Conservation (phyloP, 176 grass and related monocot species). For the Zoysia japonica region DNA sequence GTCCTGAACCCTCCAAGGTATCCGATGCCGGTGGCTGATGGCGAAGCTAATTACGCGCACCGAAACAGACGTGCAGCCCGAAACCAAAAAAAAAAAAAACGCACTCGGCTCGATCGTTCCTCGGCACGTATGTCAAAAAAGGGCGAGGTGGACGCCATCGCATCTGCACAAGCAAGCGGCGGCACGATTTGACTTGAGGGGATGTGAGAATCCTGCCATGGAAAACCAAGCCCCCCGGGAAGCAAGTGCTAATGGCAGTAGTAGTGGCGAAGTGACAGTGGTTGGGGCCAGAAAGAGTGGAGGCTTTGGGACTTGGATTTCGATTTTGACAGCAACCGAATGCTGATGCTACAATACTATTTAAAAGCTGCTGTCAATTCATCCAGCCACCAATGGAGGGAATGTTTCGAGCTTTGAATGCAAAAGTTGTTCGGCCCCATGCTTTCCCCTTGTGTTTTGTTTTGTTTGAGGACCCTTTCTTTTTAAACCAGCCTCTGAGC, state of each 20-base stretch:
- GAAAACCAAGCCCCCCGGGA: slow-evolving; percentile 38
- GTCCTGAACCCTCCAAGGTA: slow-evolving; percentile 50
- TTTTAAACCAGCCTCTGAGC: neutral
- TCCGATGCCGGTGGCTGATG: slow-evolving; percentile 36
- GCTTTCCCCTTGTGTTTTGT: neutral
- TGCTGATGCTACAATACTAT: neutral
- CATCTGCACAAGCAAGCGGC: slow-evolving; percentile 24
- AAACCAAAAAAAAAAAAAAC: neutral
- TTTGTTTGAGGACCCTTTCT: neutral
- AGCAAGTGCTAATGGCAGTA: slow-evolving; percentile 43
- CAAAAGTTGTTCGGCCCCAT: neutral
- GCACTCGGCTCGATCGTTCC: neutral
- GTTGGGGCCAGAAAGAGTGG: neutral
- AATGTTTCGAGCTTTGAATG: slow-evolving; percentile 37
- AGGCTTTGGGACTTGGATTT: slow-evolving; percentile 48
- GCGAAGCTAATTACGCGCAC: slow-evolving; percentile 37
- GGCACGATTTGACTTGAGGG: slow-evolving; percentile 45
- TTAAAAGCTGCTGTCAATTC: slow-evolving; percentile 41
- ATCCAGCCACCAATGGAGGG: slow-evolving; percentile 12
- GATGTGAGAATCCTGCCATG: slow-evolving; percentile 28
- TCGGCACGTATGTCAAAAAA: slow-evolving; percentile 27
- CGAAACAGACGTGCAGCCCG: neutral
- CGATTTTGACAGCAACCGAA: slow-evolving; percentile 19
- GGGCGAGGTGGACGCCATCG: slow-evolving; percentile 12
- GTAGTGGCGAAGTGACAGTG: slow-evolving; percentile 25